These are phyloP conservation scores for Curvularia lunata DNA, from an alignment of 2,329 filamentous ascomycete genomes.

Conservation along the genomic window DNA sequence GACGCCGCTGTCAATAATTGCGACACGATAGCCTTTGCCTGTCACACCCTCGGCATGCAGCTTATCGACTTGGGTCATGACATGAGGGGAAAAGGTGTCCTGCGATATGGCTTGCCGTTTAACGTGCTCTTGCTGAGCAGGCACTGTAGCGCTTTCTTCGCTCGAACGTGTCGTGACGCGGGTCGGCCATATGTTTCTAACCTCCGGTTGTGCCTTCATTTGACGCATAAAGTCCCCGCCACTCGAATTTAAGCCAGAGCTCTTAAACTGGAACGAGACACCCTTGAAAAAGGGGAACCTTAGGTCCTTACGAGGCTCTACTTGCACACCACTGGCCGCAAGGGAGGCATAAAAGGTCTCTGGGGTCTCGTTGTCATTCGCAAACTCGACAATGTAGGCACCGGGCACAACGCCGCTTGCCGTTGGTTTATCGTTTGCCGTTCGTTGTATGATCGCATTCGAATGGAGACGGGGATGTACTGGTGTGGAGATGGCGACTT, in stretches of 20 bases:
- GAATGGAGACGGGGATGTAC: background rate
- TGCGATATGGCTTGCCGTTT: conserved; percentile 17
- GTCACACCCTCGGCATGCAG: conserved; percentile 55
- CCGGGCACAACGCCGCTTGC: conserved; percentile 5
- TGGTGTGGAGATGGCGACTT: conserved; percentile 2
- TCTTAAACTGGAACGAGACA: conserved; percentile 23
- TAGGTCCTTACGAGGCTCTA: conserved; percentile 23
- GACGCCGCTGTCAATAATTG: conserved; percentile 51
- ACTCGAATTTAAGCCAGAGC: conserved; percentile 11
- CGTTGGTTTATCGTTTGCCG: background rate
- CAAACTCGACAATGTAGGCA: conserved; percentile 29
- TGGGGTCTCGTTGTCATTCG: conserved; percentile 16
- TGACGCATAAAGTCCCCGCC: background rate
- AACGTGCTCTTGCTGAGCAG: conserved; percentile 5
- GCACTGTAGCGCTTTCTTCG: background rate
- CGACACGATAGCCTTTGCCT: conserved; percentile 55
- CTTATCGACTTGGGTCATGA: conserved; percentile 44
- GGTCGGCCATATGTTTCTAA: conserved; percentile 22
- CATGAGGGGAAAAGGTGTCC: conserved; percentile 33
- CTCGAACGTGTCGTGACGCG: conserved; percentile 13
- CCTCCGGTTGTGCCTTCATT: conserved; percentile 4
- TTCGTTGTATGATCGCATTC: conserved; percentile 3
- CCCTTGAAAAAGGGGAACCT: conserved; percentile 29
- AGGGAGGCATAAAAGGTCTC: conserved; percentile 22
- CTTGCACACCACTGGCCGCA: conserved; percentile 15